Evolutionary conservation across 306 rosid genomes (phyloP), one percentile per base, ranked within the genome.

Genomic region (Fagus sylvatica): DNA sequence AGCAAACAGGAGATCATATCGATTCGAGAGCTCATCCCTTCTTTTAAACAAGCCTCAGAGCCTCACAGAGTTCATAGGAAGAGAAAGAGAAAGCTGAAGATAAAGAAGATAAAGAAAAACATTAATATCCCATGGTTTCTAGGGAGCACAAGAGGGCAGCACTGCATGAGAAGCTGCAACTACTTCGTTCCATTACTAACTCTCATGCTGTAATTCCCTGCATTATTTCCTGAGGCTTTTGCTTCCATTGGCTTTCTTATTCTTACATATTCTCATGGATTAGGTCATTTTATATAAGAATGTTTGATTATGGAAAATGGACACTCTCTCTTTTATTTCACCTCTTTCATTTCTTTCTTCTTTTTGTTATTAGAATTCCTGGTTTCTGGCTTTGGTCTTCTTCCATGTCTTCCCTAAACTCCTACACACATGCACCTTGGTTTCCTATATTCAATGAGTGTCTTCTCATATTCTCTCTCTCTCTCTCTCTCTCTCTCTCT

Each of bases 151-250:
- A 90, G 90, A 87, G 86, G 76, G 89, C 88, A 81, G 89, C 77
- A 80, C 94, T 93, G 85, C 94, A 93, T 87, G 97, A 95, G 88
- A 91, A 95, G 87, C 93, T 95, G 72, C 98, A 93, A 80, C 88
- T 91, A 43, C 99, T 95, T 92, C 98, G 99, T 75, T 95, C 98
- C 75, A 83, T 95, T 81, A 95, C 99, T 73, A 88, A 93, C 84
- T 93, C 99, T 85, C 89, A 90, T 81, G 93, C 99, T 88, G 99
- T 95, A 95, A 91, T 75, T 87, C 80, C 80, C 86, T 80, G 65
- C 83, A 42, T 39, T 75, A 4, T 75, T 77, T 78, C 69, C 71
- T 84, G 8, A 66, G 65, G 16, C 65, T 77, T 78, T 54, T 78
- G n/a, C 74, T 85, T 82, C 82, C 85, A 81, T 80, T 88, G 86